Conservation (phyloP, 208 protist genomes). For the Trypanosoma vivax region DNA sequence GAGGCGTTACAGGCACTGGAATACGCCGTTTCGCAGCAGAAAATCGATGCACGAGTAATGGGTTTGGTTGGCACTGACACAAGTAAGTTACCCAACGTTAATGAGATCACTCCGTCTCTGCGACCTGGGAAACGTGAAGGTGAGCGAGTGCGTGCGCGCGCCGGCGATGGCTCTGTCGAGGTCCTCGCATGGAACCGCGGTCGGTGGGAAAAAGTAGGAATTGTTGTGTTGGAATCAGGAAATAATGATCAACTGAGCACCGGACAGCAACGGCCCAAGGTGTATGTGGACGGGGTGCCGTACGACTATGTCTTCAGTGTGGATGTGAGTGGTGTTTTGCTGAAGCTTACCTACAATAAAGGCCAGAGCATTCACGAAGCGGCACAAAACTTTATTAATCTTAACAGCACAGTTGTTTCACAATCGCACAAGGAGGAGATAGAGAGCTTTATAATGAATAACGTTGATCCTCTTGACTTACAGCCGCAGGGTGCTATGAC, state of each 20-base stretch:
- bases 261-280: constrained; percentile 42
- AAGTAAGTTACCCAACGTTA: constrained; percentile 23
- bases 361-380: constrained; percentile 82
- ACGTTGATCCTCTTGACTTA: constrained; percentile 49
- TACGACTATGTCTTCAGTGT: constrained; percentile 96
- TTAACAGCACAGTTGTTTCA: constrained; percentile 68
- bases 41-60: constrained; percentile 47
- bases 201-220: constrained; percentile 89
- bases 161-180: constrained; percentile 51
- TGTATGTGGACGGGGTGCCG: constrained; percentile 72
- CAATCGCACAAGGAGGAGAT: constrained; percentile 89
- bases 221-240: constrained; percentile 80
- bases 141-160: constrained; percentile 52
- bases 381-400: constrained; percentile 86
- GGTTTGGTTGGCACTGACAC: constrained; percentile 28
- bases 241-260: background rate
- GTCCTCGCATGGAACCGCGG: constrained; percentile 63
- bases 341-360: constrained; percentile 89
- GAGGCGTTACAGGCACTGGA: constrained; percentile 61
- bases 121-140: constrained; percentile 37
- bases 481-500: constrained; percentile 13
- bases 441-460: constrained; percentile 84
- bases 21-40: constrained; percentile 40
- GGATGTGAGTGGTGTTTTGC: constrained; percentile 72
- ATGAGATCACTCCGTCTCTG: constrained; percentile 39